Evolutionary conservation across 495 filamentous ascomycete species (phyloP), one percentile per base, ranked within the genome.

Genomic region (Lasiosphaeria ovina): DNA sequence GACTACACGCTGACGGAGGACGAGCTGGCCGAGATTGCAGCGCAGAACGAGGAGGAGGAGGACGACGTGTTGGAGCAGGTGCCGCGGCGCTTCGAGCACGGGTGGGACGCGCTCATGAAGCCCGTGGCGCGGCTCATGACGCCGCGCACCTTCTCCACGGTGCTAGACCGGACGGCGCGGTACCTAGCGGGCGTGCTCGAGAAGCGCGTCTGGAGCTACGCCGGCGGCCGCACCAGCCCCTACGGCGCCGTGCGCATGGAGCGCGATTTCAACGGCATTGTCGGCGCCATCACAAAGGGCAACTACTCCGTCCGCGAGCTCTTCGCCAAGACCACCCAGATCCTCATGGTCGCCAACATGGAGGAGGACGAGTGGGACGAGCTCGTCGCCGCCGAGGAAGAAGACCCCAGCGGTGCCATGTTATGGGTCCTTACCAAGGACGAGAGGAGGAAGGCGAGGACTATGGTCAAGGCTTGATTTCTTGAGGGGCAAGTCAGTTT

Each of bases 301-400:
- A 83, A 85, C 65, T 98, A 97, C 72, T 83, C 84, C 3, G 82
- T 96, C 50, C 77, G 93, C 11, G 93, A 97, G 68, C 69, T 83
- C 12, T 97, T 98, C 78, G 81, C 80, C 54, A 84, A 85, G 61
- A 90, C 90, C 58, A 80, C 84, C 62, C 93, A 98, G 80, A 89
- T 98, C 62, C 85, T 87, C 51, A 82, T 97, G 75, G 83, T 96
- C 4, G 90, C 96, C 68, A 93, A 93, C 61, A 96, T 97, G 92
- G 94, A 98, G 71, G 92, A 95, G 16, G 94, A 98, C 58, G 95
- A 98, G 74, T 97, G 93, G 91, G 91, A 92, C 53, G 93, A 93
- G 72, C 58, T 81, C 45, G 66, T 59, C 4, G 64, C 61, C 4
- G 73, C 66, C 3, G 63, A 57, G 36, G 72, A 58, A 2, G 70